Conservation (phyloP, 805 yeast genomes). For the Lipomyces chichibuensis region DNA sequence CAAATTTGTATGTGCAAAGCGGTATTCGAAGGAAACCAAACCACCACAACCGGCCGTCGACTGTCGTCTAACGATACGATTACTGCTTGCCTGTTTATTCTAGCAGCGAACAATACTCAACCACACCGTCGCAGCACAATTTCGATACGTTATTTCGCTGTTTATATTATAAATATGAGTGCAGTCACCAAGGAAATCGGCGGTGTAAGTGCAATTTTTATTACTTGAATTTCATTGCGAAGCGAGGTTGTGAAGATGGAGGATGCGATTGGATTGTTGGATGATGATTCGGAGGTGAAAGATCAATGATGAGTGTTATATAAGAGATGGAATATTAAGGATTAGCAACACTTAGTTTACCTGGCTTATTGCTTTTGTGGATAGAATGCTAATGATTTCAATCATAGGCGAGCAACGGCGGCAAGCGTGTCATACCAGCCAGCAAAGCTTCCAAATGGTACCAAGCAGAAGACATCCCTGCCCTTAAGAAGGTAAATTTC, state of each 20-base stretch:
- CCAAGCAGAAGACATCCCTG: slow-evolving; percentile 88
- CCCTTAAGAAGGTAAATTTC: slow-evolving; percentile 61
- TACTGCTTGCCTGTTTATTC: neutral
- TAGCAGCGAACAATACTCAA: neutral
- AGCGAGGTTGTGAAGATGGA: neutral
- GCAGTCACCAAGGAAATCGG: slow-evolving; percentile 43
- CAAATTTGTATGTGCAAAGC: neutral
- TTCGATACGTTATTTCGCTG: neutral
- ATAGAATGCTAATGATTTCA: neutral
- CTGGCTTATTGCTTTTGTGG: neutral
- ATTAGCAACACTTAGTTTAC: neutral
- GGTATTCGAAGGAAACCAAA: neutral
- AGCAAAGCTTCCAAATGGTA: slow-evolving; percentile 85
- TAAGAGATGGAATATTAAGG: neutral
- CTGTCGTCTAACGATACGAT: neutral
- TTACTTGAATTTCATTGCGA: neutral
- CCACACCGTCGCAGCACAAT: neutral
- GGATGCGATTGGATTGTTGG: neutral
- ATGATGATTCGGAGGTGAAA: neutral
- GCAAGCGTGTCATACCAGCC: slow-evolving; percentile 43
- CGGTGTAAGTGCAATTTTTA: slow-evolving; percentile 40
- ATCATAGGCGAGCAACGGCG: slow-evolving; percentile 45
- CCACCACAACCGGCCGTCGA: neutral
- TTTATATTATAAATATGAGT: slow-evolving; percentile 39
- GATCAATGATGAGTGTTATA: neutral